These are phyloP conservation scores for Pyrenophora teres DNA, from an alignment of 2,329 filamentous ascomycete species.

Conservation along the genomic window DNA sequence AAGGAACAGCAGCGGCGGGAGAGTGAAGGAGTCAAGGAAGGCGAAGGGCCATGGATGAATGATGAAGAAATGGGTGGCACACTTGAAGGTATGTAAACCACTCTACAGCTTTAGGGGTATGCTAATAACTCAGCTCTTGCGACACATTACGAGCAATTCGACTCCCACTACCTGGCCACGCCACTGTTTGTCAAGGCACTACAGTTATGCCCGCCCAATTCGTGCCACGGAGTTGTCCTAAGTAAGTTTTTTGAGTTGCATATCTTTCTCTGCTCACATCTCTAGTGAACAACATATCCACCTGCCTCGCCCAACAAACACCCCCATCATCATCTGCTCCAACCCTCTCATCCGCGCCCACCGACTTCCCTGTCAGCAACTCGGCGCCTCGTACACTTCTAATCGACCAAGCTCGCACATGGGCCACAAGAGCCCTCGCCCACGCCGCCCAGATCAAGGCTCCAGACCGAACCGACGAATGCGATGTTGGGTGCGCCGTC, in stretches of 20 bases:
- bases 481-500: slow-evolving; percentile 80
- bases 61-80: slow-evolving; percentile 73
- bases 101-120: slow-evolving; percentile 1
- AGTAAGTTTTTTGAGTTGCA: slow-evolving; percentile 56
- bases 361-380: slow-evolving; percentile 43
- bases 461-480: slow-evolving; percentile 73
- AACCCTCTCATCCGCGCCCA: slow-evolving; percentile 40
- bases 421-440: slow-evolving; percentile 77
- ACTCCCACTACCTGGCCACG: slow-evolving; percentile 78
- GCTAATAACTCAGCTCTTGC: slow-evolving; percentile 64
- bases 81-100: slow-evolving; percentile 63
- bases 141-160: slow-evolving; percentile 73
- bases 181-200: slow-evolving; percentile 87
- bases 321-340: slow-evolving; percentile 38
- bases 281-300: slow-evolving; percentile 78
- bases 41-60: slow-evolving; percentile 72
- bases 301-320: slow-evolving; percentile 70
- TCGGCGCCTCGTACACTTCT: slow-evolving; percentile 63
- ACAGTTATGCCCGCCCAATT: slow-evolving; percentile 64
- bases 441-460: slow-evolving; percentile 69
- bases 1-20: slow-evolving; percentile 73
- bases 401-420: slow-evolving; percentile 72
- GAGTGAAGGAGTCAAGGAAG: slow-evolving; percentile 69
- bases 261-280: slow-evolving; percentile 9
- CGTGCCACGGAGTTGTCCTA: slow-evolving; percentile 79